These are phyloP conservation scores for Termitomyces sp. DNA, from an alignment of 768 basidiomycete genomes.

Conservation along the genomic window DNA sequence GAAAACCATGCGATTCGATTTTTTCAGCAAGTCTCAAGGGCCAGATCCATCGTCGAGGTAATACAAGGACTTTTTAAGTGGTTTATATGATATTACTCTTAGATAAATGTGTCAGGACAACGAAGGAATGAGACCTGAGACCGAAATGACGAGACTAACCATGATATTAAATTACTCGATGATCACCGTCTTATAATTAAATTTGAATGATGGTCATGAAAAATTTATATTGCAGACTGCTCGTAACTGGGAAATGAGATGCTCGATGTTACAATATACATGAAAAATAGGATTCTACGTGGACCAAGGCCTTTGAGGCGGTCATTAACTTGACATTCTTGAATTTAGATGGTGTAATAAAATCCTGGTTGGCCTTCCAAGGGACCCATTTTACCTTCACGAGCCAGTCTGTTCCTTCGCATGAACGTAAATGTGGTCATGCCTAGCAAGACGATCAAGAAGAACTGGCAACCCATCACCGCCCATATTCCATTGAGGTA, in stretches of 20 bases:
- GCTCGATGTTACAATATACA: neutral
- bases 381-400: conserved; percentile 24
- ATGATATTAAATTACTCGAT: neutral
- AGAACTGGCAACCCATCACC: conserved; percentile 28
- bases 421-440: conserved; percentile 23
- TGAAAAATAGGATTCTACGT: neutral
- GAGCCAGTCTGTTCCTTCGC: conserved; percentile 23
- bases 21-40: too few species aligned
- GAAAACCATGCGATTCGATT: too few species aligned
- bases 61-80: too few species aligned
- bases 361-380: conserved; percentile 34
- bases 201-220: neutral
- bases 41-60: too few species aligned
- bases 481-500: conserved; percentile 29
- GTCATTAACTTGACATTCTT: neutral
- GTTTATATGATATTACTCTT: too few species aligned
- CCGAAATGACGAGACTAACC: too few species aligned
- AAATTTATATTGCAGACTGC: neutral
- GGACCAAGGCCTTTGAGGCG: neutral
- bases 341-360: conserved; percentile 31
- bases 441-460: conserved; percentile 23
- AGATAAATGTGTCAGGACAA: too few species aligned
- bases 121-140: neutral
- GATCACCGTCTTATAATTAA: neutral
- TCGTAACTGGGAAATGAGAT: neutral